These are phyloP conservation scores for Peribolospora baueri DNA, from an alignment of 768 basidiomycete genomes.

Conservation along the genomic window DNA sequence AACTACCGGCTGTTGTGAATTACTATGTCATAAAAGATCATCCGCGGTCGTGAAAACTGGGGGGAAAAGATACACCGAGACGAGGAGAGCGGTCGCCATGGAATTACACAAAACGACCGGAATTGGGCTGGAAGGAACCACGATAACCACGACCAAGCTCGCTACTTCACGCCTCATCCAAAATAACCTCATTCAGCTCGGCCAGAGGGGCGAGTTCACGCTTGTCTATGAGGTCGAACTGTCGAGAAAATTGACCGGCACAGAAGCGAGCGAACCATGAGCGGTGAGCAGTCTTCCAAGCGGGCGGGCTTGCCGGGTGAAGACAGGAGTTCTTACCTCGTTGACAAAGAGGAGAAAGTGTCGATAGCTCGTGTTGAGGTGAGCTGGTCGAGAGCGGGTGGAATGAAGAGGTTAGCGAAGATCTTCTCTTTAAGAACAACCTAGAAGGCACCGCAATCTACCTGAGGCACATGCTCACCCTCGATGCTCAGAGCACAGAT, in stretches of 20 bases:
- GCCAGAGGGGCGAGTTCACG: slow-evolving; percentile 86
- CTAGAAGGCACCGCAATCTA: not conserved
- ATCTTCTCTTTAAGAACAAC: not conserved
- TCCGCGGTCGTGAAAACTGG: too few relatives aligned
- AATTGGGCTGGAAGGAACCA: too few relatives aligned
- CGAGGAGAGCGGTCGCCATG: too few relatives aligned
- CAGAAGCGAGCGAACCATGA: not conserved
- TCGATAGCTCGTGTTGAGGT: slow-evolving; percentile 91
- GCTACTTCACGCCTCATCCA: slow-evolving; percentile 10
- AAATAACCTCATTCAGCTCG: slow-evolving; percentile 79
- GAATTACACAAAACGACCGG: too few relatives aligned
- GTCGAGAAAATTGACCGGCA: not conserved
- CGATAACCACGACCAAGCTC: too few relatives aligned
- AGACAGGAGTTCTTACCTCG: slow-evolving; percentile 34
- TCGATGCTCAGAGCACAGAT: slow-evolving; percentile 95
- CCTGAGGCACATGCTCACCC: slow-evolving; percentile 31
- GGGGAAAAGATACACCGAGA: too few relatives aligned
- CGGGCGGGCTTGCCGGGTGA: not conserved
- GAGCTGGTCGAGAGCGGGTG: slow-evolving; percentile 31
- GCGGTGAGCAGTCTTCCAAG: not conserved
- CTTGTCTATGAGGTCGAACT: slow-evolving; percentile 89
- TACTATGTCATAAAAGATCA: too few relatives aligned
- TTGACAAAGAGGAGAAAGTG: slow-evolving; percentile 95
- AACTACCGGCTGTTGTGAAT: too few relatives aligned
- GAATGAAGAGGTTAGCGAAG: not conserved